Evolutionary conservation across 768 basidiomycete genomes (phyloP).

Genomic region (Podaxis sp.): DNA sequence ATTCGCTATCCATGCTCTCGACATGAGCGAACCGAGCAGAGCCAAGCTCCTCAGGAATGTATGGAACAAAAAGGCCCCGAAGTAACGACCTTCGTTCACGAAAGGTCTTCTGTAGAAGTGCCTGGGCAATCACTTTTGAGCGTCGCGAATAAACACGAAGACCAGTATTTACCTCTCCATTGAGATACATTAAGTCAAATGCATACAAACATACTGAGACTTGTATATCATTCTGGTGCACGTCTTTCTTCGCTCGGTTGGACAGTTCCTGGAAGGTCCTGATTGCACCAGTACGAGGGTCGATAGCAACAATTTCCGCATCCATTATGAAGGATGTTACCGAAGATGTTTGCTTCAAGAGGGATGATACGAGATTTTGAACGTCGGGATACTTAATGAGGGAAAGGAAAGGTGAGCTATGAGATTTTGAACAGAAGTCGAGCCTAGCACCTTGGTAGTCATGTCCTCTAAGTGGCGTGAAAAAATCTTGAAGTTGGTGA

Average conservation of each 20-base stretch:
- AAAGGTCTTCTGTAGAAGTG: conserved; percentile 66
- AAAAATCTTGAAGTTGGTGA: conserved; percentile 60
- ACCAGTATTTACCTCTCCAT: conserved; percentile 60
- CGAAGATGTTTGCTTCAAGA: conserved; percentile 43
- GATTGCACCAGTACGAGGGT: conserved; percentile 57
- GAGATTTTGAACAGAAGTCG: background rate
- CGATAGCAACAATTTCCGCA: conserved; percentile 85
- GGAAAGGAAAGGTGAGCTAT: background rate
- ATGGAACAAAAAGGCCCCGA: conserved; percentile 57
- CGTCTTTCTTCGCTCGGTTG: conserved; percentile 82
- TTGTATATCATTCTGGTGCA: conserved; percentile 68
- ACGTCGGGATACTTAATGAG: conserved; percentile 77
- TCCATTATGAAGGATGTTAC: conserved; percentile 74
- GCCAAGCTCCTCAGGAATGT: conserved; percentile 39
- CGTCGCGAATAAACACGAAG: conserved; percentile 1
- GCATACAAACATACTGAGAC: conserved; percentile 81
- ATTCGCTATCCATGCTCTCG: conserved; percentile 63
- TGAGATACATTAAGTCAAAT: conserved; percentile 87
- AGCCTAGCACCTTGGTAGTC: conserved; percentile 68
- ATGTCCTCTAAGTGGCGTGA: conserved; percentile 90
- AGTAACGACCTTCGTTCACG: conserved; percentile 68
- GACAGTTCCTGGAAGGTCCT: conserved; percentile 87
- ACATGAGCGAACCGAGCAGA: conserved; percentile 73
- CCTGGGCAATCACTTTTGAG: conserved; percentile 34
- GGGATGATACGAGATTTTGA: conserved; percentile 48